These are phyloP conservation scores for Aspergillus transmontanensis DNA, from an alignment of 2,329 filamentous ascomycete species.

Conservation along the genomic window DNA sequence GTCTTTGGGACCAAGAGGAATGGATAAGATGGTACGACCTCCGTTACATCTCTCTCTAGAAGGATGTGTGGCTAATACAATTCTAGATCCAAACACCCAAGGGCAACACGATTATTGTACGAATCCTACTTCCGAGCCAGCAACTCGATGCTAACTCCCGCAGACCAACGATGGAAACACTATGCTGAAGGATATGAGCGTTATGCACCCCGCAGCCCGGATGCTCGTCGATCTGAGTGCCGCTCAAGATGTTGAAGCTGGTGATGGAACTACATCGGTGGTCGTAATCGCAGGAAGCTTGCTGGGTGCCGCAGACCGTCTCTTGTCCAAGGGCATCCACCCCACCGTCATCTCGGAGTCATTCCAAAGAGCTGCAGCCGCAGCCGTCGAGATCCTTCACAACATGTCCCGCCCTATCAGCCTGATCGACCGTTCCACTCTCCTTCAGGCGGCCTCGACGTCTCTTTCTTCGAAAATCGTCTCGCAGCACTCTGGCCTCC, in stretches of 20 bases:
- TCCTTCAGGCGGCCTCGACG: conserved; percentile 95
- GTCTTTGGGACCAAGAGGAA: conserved; percentile 91
- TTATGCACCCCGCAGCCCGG: conserved; percentile 98
- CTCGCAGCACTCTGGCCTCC: conserved; percentile 89
- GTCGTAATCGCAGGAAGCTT: conserved; percentile 97
- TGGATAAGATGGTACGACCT: conserved; percentile 84
- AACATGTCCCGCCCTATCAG: conserved; percentile 95
- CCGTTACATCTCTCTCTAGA: neutral
- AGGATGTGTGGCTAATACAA: conserved; percentile 25
- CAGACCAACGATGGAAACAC: conserved; percentile 97
- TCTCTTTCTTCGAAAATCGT: conserved; percentile 98
- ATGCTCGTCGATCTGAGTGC: conserved; percentile 98
- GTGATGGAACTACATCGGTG: conserved; percentile 96
- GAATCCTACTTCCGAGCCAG: conserved; percentile 23
- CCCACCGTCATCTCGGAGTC: conserved; percentile 96
- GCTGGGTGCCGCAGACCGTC: conserved; percentile 86
- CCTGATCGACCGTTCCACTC: conserved; percentile 81
- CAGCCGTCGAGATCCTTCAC: conserved; percentile 85
- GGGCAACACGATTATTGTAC: conserved; percentile 89
- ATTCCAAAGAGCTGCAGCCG: conserved; percentile 90
- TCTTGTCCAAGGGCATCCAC: conserved; percentile 90
- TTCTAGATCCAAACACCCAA: conserved; percentile 82
- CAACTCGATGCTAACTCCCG: conserved; percentile 32
- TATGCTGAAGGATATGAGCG: conserved; percentile 98
- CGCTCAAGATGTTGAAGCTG: conserved; percentile 96